Percentiles rank a stretch among this genome's conserved stretches.
Conservation (phyloP, 139 green algal genomes). For the Micromonas pusilla region DNA sequence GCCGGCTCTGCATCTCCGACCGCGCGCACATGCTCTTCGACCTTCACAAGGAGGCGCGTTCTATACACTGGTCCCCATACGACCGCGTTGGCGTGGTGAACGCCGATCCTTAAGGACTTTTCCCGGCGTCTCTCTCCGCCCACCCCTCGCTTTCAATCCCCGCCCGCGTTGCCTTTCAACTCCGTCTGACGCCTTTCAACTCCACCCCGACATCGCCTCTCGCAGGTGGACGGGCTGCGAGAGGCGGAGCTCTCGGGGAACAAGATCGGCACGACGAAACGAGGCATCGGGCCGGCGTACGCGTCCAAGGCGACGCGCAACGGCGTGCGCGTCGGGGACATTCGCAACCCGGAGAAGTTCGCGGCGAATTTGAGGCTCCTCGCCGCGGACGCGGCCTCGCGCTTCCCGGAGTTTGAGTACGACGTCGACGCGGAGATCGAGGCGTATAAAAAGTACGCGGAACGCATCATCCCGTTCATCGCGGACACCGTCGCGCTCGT, state of each 20-base stretch:
- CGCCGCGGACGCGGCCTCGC: slow-evolving; percentile 55
- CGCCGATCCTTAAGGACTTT: too few species aligned
- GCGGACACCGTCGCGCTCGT: slow-evolving; percentile 75
- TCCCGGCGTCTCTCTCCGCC: too few species aligned
- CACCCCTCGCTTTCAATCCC: too few species aligned
- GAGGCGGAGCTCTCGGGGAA: slow-evolving; percentile 84
- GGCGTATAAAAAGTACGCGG: slow-evolving; percentile 57
- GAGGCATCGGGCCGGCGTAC: slow-evolving; percentile 96
- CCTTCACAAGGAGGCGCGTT: slow-evolving; percentile 85
- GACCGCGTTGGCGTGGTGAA: too few species aligned
- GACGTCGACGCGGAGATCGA: slow-evolving; percentile 80
- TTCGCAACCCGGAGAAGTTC: slow-evolving; percentile 58
- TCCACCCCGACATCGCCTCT: too few species aligned
- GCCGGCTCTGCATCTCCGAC: slow-evolving; percentile 42
- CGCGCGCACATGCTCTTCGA: slow-evolving; percentile 97
- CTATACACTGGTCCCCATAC: too few species aligned
- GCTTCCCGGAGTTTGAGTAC: slow-evolving; percentile 70
- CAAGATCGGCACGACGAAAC: slow-evolving; percentile 96
- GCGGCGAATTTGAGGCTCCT: slow-evolving; percentile 37
- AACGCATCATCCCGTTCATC: slow-evolving; percentile 63
- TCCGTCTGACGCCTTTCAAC: too few species aligned
- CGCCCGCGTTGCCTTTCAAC: too few species aligned
- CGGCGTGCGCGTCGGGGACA: slow-evolving; percentile 85
- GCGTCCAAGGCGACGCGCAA: slow-evolving; percentile 85
- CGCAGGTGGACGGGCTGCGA: slow-evolving; percentile 84